Conservation (phyloP, 345 rosid species). For the Dimocarpus longan region DNA sequence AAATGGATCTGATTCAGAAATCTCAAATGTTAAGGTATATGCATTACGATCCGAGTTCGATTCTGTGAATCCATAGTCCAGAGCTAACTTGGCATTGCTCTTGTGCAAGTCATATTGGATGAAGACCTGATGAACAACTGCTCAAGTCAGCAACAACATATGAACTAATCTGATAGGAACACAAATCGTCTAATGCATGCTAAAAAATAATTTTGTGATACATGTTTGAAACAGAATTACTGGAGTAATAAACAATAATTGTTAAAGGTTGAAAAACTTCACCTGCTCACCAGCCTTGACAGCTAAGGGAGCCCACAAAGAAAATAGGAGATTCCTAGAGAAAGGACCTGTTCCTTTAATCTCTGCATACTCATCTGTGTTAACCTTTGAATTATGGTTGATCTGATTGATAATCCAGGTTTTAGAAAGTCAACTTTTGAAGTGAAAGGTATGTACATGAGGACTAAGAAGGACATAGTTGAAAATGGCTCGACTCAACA, state of each 20-base stretch:
- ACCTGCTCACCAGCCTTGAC: conserved; percentile 96
- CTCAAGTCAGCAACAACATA: conserved; percentile 12
- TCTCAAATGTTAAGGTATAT: conserved; percentile 70
- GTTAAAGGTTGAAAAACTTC: conserved; percentile 24
- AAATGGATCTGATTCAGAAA: conserved; percentile 72
- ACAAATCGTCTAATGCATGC: background rate
- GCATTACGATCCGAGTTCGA: conserved; percentile 61
- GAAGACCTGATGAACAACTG: conserved; percentile 53
- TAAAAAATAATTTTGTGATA: background rate
- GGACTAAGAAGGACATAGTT: background rate
- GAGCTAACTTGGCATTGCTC: conserved; percentile 88
- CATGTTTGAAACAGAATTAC: background rate
- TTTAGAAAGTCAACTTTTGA: conserved; percentile 19
- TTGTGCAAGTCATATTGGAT: conserved; percentile 82
- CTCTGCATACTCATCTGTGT: conserved; percentile 80
- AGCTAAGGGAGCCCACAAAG: conserved; percentile 71
- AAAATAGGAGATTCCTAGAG: conserved; percentile 84
- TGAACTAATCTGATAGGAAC: conserved; percentile 15
- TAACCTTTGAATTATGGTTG: conserved; percentile 76
- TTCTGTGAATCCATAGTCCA: conserved; percentile 91
- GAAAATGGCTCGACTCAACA: background rate
- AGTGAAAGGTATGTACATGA: background rate
- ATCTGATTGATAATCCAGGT: conserved; percentile 49
- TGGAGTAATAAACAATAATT: conserved; percentile 5
- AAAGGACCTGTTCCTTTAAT: conserved; percentile 94